Evolutionary conservation across 345 rosid species (phyloP).

Genomic region (Citrus sinensis): DVS_A1.0 CM039163.1:8202001-8202500

Average conservation of each 20-base stretch:
- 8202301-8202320: constrained; percentile 46
- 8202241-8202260: constrained; percentile 46
- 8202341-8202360: constrained; percentile 27
- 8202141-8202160: constrained; percentile 65
- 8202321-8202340: constrained; percentile 29
- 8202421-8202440: constrained; percentile 72
- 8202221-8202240: constrained; percentile 51
- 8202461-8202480: constrained; percentile 53
- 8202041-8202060: constrained; percentile 43
- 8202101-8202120: constrained; percentile 52
- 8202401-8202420: constrained; percentile 46
- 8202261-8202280: constrained; percentile 45
- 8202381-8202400: constrained; percentile 52
- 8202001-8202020: constrained; percentile 34
- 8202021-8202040: constrained; percentile 6
- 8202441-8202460: constrained; percentile 67
- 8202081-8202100: constrained; percentile 58
- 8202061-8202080: constrained; percentile 64
- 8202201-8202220: constrained; percentile 54
- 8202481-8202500: constrained; percentile 34
- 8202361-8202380: constrained; percentile 29
- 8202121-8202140: constrained; percentile 78
- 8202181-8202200: constrained; percentile 74
- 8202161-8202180: constrained; percentile 67
- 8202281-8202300: constrained; percentile 50